These are phyloP conservation scores for Verbena officinalis DNA, from an alignment of 257 asterid genomes.

Conservation along the genomic window DNA sequence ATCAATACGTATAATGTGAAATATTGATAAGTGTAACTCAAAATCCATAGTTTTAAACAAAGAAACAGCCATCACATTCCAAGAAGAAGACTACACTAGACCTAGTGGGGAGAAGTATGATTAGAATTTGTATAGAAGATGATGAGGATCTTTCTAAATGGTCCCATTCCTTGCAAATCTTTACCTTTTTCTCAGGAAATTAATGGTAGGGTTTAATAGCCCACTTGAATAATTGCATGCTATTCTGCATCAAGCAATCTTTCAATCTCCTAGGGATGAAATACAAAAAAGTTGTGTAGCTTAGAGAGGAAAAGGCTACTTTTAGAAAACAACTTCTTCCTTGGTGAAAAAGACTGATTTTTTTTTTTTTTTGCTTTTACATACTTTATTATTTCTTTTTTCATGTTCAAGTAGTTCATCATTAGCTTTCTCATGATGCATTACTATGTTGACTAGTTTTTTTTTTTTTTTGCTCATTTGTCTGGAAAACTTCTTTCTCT, in stretches of 20 bases:
- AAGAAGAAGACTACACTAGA: constrained; percentile 21
- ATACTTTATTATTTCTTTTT: not conserved
- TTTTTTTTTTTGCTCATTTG: constrained; percentile 5
- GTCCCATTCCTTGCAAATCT: constrained; percentile 19
- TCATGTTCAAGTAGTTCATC: constrained; percentile 35
- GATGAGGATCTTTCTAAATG: constrained; percentile 32
- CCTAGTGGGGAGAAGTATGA: constrained; percentile 48
- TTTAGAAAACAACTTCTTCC: not conserved
- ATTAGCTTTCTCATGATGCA: constrained; percentile 36
- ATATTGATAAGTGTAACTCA: too few relatives aligned
- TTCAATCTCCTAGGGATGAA: constrained; percentile 5
- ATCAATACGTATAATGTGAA: too few relatives aligned
- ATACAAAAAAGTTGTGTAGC: not conserved
- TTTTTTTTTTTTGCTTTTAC: not conserved
- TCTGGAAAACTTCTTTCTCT: not conserved
- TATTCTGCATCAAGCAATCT: constrained; percentile 12
- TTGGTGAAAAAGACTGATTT: constrained; percentile 13
- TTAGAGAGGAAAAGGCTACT: not conserved
- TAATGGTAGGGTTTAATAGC: constrained; percentile 7
- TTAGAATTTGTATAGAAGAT: constrained; percentile 17
- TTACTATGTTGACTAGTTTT: constrained; percentile 38
- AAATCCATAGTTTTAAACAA: too few relatives aligned
- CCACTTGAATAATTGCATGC: constrained; percentile 34
- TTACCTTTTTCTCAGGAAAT: constrained; percentile 9
- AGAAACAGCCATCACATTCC: not conserved